A percentile compares a stretch with the other conserved stretches of the same genome.
Conservation (phyloP, 176 grass and related monocot genomes). For the Leersia perrieri region DNA sequence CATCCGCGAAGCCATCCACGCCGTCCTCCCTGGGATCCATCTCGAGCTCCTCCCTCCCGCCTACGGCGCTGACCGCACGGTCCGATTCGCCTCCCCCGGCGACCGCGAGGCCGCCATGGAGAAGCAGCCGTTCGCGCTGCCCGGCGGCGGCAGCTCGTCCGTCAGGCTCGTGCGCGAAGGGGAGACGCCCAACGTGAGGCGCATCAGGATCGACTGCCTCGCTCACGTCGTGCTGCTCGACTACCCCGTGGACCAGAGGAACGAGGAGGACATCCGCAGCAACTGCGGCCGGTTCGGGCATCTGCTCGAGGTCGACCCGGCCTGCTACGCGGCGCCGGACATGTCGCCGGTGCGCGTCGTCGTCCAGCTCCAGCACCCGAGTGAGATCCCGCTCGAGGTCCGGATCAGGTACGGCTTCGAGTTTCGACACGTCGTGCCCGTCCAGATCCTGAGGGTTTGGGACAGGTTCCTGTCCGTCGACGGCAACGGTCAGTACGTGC, state of each 20-base stretch:
- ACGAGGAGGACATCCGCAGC: neutral
- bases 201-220: neutral
- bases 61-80: too few relatives aligned
- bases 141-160: neutral
- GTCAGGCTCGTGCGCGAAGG: neutral
- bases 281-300: neutral
- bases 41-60: too few relatives aligned
- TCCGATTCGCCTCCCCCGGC: too few relatives aligned
- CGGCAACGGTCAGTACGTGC: conserved; percentile 11
- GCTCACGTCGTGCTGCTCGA: neutral
- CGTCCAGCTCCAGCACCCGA: neutral
- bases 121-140: conserved; percentile 9
- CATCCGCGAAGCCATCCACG: too few relatives aligned
- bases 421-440: neutral
- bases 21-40: too few relatives aligned
- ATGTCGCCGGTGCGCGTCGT: neutral
- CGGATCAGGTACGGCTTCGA: neutral
- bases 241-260: conserved; percentile 12
- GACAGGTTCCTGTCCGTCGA: neutral
- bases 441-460: too few relatives aligned
- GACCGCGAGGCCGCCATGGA: conserved; percentile 3
- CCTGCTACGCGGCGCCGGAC: neutral
- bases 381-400: neutral
- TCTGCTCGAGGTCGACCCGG: neutral
- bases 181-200: neutral